Conservation (phyloP, 2,329 filamentous ascomycete genomes). For the Stagonosporopsis vannaccii region DNA sequence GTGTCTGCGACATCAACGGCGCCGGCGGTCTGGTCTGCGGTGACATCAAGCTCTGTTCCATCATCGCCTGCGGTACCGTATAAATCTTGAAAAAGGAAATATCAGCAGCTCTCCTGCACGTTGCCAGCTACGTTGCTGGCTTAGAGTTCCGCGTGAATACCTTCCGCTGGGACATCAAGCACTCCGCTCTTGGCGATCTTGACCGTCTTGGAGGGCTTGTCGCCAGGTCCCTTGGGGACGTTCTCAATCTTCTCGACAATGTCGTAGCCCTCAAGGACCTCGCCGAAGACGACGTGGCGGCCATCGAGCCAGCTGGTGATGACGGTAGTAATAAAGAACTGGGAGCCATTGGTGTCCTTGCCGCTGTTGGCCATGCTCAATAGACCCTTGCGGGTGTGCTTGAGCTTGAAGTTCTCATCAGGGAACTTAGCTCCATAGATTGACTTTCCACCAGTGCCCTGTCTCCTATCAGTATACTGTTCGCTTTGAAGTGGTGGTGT, state of each 20-base stretch:
- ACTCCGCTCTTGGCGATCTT: constrained; percentile 87
- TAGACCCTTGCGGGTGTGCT: constrained; percentile 84
- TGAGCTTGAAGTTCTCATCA: constrained; percentile 95
- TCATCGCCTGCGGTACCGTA: constrained; percentile 53
- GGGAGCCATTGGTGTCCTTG: constrained; percentile 78
- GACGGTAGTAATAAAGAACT: constrained; percentile 91
- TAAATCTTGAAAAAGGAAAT: constrained; percentile 53
- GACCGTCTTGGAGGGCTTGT: constrained; percentile 73
- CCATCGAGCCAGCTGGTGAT: constrained; percentile 84
- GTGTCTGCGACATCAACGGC: constrained; percentile 36
- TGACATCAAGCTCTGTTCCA: constrained; percentile 54
- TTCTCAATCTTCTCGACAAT: constrained; percentile 81
- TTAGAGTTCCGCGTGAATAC: constrained; percentile 91
- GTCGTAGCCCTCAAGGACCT: constrained; percentile 86
- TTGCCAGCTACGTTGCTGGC: constrained; percentile 45
- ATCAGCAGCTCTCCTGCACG: constrained; percentile 53
- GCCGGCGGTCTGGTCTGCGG: constrained; percentile 33
- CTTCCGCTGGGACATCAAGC: constrained; percentile 83
- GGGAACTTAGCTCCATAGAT: constrained; percentile 86
- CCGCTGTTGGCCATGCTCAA: constrained; percentile 76
- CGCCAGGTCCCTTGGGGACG: constrained; percentile 67
- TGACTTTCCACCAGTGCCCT: constrained; percentile 81
- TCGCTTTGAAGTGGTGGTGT: not conserved
- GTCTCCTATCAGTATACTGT: not conserved
- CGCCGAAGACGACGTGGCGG: constrained; percentile 85